Conservation (phyloP, 1,139 yeast species). For the Candida sojae region DNA sequence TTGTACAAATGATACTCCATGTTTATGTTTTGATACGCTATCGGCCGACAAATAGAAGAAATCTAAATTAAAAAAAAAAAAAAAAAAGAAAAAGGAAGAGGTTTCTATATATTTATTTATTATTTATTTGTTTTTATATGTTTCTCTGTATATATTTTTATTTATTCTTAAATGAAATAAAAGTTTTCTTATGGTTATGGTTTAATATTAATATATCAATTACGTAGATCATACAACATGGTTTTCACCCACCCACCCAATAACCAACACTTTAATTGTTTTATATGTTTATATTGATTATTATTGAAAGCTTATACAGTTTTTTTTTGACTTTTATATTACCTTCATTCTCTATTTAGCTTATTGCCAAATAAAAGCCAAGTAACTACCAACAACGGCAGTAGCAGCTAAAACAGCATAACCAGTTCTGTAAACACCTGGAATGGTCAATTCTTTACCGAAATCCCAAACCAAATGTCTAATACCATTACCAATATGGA, state of each 20-base stretch:
- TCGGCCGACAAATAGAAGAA: constrained; percentile 11
- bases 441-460: constrained; percentile 73
- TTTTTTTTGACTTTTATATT: not conserved
- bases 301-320: constrained; percentile 1
- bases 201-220: too few relatives aligned
- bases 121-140: constrained; percentile 2
- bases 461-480: constrained; percentile 95
- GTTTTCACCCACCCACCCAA: too few relatives aligned
- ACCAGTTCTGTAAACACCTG: constrained; percentile 93
- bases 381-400: constrained; percentile 62
- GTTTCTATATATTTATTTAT: too few relatives aligned
- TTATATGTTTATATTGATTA: too few relatives aligned
- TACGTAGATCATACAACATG: too few relatives aligned
- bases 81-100: too few relatives aligned
- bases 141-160: constrained; percentile 8
- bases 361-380: constrained; percentile 39
- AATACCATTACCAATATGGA: constrained; percentile 82
- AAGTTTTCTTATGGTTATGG: too few relatives aligned
- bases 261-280: too few relatives aligned
- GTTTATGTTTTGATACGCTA: constrained; percentile 41
- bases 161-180: too few relatives aligned
- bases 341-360: not conserved
- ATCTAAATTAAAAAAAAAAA: too few relatives aligned
- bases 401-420: constrained; percentile 77
- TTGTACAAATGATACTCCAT: constrained; percentile 42